These are phyloP conservation scores for Tetrahymena thermophila DNA, from an alignment of 73 alveolate species.

Conservation along the genomic window DNA sequence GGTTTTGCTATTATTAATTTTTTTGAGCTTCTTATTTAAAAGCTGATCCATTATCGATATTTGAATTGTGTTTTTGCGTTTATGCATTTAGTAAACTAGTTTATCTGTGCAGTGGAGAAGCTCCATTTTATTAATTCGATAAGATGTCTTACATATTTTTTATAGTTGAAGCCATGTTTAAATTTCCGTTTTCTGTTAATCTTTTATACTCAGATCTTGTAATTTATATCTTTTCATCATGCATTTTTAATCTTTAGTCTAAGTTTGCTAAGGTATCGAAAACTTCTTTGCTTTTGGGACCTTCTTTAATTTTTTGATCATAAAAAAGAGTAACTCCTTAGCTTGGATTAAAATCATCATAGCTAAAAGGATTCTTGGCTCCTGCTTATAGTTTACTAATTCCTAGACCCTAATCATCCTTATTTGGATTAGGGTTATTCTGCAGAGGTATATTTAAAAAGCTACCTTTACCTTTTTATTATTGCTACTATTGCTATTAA, in stretches of 20 bases:
- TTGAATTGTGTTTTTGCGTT: neutral
- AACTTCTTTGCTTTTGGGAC: neutral
- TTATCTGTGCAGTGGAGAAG: neutral
- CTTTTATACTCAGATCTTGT: neutral
- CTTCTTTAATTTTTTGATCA: neutral
- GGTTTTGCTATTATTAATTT: neutral
- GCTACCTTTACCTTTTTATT: neutral
- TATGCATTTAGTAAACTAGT: neutral
- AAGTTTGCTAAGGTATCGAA: neutral
- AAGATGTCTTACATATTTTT: neutral
- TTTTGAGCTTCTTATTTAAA: neutral
- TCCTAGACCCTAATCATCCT: neutral
- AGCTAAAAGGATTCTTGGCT: neutral
- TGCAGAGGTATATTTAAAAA: neutral
- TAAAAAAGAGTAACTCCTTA: neutral
- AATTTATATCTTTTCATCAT: neutral
- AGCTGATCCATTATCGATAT: neutral
- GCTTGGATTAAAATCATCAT: neutral
- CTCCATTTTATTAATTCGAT: neutral
- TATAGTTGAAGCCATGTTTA: neutral
- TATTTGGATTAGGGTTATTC: neutral
- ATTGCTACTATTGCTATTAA: neutral
- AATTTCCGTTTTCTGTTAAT: neutral
- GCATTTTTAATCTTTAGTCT: neutral
- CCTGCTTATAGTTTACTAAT: neutral